Conservation (phyloP, 768 basidiomycete species). For the Antrodiella citrinella region DNA sequence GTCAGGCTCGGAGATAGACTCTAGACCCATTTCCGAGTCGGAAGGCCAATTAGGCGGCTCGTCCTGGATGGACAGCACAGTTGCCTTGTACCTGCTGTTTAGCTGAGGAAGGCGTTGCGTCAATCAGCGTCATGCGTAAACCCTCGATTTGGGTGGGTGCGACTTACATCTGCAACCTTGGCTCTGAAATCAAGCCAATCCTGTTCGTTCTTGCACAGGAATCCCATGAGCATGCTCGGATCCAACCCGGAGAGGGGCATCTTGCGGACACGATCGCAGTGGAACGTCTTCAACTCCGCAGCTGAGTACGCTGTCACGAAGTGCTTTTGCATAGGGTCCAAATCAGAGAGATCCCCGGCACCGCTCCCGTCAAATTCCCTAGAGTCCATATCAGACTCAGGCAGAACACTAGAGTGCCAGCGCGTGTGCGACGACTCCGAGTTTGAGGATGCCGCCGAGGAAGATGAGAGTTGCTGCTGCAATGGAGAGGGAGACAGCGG, state of each 20-base stretch:
- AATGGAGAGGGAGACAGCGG: slow-evolving; percentile 58
- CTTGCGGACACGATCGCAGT: slow-evolving; percentile 94
- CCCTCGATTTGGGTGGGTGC: slow-evolving; percentile 4
- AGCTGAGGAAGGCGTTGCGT: slow-evolving; percentile 25
- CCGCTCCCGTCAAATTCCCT: slow-evolving; percentile 27
- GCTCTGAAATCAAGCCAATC: slow-evolving; percentile 82
- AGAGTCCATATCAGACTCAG: slow-evolving; percentile 27
- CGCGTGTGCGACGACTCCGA: slow-evolving; percentile 26
- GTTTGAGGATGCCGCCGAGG: slow-evolving; percentile 24
- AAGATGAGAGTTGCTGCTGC: slow-evolving; percentile 51
- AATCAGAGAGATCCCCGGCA: slow-evolving; percentile 19
- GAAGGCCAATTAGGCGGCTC: slow-evolving; percentile 81
- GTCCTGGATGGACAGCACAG: slow-evolving; percentile 75
- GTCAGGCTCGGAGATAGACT: slow-evolving; percentile 76
- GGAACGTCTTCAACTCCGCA: slow-evolving; percentile 79
- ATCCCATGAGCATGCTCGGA: slow-evolving; percentile 96
- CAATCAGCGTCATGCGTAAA: not conserved
- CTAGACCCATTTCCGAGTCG: slow-evolving; percentile 71
- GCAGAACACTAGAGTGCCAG: slow-evolving; percentile 22
- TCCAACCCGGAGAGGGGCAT: slow-evolving; percentile 88
- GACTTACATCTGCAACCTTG: slow-evolving; percentile 64
- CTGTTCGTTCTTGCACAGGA: slow-evolving; percentile 70
- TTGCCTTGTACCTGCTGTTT: slow-evolving; percentile 41
- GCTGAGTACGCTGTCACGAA: slow-evolving; percentile 68
- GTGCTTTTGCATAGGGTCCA: slow-evolving; percentile 47